A percentile compares a stretch with the other conserved stretches of the same genome.
Conservation (phyloP, 495 filamentous ascomycete genomes). For the Daldinia vernicosa region DNA sequence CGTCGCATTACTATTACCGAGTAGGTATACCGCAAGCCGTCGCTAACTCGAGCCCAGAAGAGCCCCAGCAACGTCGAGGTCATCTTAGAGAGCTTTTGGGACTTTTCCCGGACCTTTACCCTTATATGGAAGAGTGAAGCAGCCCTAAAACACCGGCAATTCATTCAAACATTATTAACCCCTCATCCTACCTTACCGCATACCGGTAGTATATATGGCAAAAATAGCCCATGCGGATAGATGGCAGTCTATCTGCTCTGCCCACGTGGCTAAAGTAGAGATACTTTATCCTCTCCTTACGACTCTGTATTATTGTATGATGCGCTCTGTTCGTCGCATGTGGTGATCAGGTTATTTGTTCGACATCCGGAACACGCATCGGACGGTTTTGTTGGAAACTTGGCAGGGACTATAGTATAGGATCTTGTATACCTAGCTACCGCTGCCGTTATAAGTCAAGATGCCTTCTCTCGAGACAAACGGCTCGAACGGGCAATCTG, state of each 20-base stretch:
- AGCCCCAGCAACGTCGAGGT: not conserved
- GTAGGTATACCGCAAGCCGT: not conserved
- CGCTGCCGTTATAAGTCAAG: conserved; percentile 14
- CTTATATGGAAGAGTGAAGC: conserved; percentile 16
- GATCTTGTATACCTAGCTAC: conserved; percentile 3
- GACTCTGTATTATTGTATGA: conserved; percentile 1
- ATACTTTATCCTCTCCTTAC: conserved; percentile 11
- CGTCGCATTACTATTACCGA: not conserved
- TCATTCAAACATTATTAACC: conserved; percentile 28
- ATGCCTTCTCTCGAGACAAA: conserved; percentile 42
- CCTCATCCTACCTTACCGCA: conserved; percentile 26
- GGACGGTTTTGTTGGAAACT: conserved; percentile 15
- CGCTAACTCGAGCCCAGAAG: not conserved
- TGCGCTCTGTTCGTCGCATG: conserved; percentile 1
- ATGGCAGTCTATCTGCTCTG: not conserved
- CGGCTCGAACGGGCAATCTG: conserved; percentile 33
- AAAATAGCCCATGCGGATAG: conserved; percentile 26
- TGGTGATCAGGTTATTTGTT: conserved; percentile 4
- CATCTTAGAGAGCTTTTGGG: not conserved
- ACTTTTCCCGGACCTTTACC: conserved; percentile 8
- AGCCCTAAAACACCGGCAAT: conserved; percentile 33
- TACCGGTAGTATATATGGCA: conserved; percentile 37
- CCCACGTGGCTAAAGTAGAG: conserved; percentile 36
- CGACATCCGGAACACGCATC: conserved; percentile 4
- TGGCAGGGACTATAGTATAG: conserved; percentile 15